Conservation (phyloP, 106 monocot genomes). For the Dioscorea dumetorum region DNA sequence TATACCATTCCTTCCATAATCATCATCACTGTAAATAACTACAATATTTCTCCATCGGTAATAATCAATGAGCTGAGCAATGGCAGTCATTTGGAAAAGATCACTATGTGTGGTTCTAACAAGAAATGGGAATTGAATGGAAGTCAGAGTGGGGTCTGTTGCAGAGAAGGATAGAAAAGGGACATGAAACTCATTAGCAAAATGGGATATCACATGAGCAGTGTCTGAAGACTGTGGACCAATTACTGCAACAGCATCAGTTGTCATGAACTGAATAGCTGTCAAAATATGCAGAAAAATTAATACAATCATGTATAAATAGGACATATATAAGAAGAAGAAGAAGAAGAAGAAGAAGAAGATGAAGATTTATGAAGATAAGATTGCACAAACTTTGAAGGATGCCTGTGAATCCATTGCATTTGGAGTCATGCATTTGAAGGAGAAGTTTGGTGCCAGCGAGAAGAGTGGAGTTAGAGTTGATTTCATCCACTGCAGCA, state of each 20-base stretch:
- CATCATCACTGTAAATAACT: conserved; percentile 7
- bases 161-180: conserved; percentile 12
- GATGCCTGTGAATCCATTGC: conserved; percentile 40
- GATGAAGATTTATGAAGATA: neutral
- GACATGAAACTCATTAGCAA: conserved; percentile 11
- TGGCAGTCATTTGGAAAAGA: conserved; percentile 10
- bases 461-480: conserved; percentile 48
- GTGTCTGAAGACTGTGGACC: conserved; percentile 6
- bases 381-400: conserved; percentile 36
- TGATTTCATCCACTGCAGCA: conserved; percentile 57
- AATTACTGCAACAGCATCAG: conserved; percentile 2
- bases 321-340: neutral
- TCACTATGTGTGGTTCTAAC: conserved; percentile 9
- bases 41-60: conserved; percentile 3
- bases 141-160: conserved; percentile 13
- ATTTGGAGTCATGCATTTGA: conserved; percentile 45
- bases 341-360: neutral
- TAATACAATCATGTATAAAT: neutral
- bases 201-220: conserved; percentile 4
- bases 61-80: conserved; percentile 5
- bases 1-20: conserved; percentile 12
- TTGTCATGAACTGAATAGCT: conserved; percentile 9
- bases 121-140: conserved; percentile 11
- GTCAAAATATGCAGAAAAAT: neutral
- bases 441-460: conserved; percentile 47